Evolutionary conservation across 164 flowering plant genomes (phyloP).

Genomic region (Annona squamosa): DNA sequence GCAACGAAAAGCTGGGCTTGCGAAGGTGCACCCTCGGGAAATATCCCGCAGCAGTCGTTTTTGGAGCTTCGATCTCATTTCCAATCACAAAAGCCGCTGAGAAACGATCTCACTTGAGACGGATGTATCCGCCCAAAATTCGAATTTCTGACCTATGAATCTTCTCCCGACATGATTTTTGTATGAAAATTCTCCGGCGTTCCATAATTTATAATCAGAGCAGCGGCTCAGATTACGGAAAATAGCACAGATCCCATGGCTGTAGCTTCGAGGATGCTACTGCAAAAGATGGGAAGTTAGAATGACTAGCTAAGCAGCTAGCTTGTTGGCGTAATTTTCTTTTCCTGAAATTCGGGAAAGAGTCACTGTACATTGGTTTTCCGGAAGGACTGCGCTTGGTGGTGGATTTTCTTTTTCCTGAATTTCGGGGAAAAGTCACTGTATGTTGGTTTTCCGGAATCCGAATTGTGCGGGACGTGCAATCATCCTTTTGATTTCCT

Average conservation of each 20-base stretch:
- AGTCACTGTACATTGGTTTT: not conserved
- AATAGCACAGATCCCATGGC: not conserved
- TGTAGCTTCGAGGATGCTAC: not conserved
- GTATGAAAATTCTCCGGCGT: no score
- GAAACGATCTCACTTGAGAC: not conserved
- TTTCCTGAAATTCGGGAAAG: not conserved
- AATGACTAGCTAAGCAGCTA: no score
- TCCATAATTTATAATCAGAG: not conserved
- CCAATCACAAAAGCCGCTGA: not conserved
- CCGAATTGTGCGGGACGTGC: constrained; percentile 2
- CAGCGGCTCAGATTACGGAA: not conserved
- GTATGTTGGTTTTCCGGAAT: not conserved
- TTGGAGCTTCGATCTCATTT: not conserved
- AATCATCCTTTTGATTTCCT: constrained; percentile 7
- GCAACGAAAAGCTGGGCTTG: not conserved
- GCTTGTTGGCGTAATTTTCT: no score
- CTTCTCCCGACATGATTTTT: no score
- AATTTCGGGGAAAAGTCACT: not conserved
- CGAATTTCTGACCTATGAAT: not conserved
- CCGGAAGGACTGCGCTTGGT: not conserved
- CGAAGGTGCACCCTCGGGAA: not conserved
- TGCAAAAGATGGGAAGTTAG: not conserved
- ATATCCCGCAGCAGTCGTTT: not conserved
- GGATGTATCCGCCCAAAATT: not conserved
- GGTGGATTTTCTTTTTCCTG: not conserved